Evolutionary conservation across 768 basidiomycete species (phyloP), one percentile per base, ranked within the genome.

Genomic region (Dacryopinax primogenitus): DNA sequence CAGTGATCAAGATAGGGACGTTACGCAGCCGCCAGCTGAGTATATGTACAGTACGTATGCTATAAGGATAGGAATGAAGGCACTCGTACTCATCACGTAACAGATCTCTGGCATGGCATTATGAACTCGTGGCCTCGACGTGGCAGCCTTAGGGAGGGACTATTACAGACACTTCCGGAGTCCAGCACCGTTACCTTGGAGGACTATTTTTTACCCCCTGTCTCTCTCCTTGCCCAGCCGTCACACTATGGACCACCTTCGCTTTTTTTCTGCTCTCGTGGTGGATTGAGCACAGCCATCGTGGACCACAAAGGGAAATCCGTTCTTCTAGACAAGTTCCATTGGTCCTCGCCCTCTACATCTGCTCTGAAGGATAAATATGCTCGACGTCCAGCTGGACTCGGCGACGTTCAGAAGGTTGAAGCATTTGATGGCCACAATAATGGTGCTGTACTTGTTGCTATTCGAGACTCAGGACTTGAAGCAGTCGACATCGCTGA

Each of bases 301-400:
- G 90, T 92, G 18, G 90, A 92, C 71, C 83, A 86, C n/a, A 83
- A 89, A 21, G 90, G 90, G 41, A 78, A 88, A 64, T 88, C 90
- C 13, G 90, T 92, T 11, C 80, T 92, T 12, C 88, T 91, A 68
- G 86, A 86, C 35, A 83, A 85, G 63, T 85, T 92, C 68, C 18
- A 87, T 65, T 92, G 90, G 90, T 91, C 85, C 65, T 72, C 78
- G 0, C 18, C 41, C 36, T 37, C 36, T 9, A 37, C 11, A 9
- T 9, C 36, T 6, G 4, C 41, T 7, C 6, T 23, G 41, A 44
- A 18, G 18, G 88, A 90, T 62, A 84, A 84, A 13, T 76, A 77
- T 23, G 76, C 78, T 15, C 81, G 84, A 26, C 77, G 79, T 23
- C 70, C 76, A 1, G 41, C 65, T 44, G 58, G 3, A 45, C 83